Evolutionary conservation across 1,284 basidiomycete species (phyloP), one percentile per base, ranked within the genome.

Genomic region (Jaminaea rosea): DNA sequence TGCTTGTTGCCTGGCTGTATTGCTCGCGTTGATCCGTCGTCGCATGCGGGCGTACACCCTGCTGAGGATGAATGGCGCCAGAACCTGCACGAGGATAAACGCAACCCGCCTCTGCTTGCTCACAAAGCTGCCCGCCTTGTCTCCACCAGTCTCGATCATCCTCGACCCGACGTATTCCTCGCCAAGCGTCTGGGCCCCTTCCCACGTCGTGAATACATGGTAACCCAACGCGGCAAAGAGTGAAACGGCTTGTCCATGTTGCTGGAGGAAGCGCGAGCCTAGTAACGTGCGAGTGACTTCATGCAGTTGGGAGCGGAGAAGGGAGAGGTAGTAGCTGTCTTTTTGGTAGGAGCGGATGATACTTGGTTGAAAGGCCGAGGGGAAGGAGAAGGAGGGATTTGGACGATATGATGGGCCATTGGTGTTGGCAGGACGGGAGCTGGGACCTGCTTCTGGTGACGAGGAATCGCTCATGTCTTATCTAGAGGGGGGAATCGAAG

Each of bases 111-210:
- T 48, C 65, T 69, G 15, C 34, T 41, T 49, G 34, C 19, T 27
- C 11, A 44, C 23, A 23, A 44, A 47, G 26, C 6, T 28, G n/a
- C 39, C 11, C n/a, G n/a, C n/a, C n/a, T n/a, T n/a, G n/a, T n/a
- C n/a, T n/a, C n/a, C n/a, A n/a, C 69, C 64, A 4, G 58, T 65
- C 4, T 50, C 47, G 29, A 67, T 61, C 52, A 76, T 73, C 36
- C 75, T 60, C 23, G 71, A 65, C 49, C 75, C 74, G 46, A 75
- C 75, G 50, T 76, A 77, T 56, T 77, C 76, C 49, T 77, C 76
- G 1, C 76, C 76, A 4, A 77, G 59, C 17, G 76, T 77, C 59
- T 76, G 76, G 1, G 73, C 67, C 3, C 75, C 76, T 58, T 59
- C 39, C 2, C 24, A 52, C 0, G 74, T 75, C 0, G 72, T 74